phyloP scores from a whole-genome alignment of 495 filamentous ascomycete species.

The Hypoxylon rickii region DNA sequence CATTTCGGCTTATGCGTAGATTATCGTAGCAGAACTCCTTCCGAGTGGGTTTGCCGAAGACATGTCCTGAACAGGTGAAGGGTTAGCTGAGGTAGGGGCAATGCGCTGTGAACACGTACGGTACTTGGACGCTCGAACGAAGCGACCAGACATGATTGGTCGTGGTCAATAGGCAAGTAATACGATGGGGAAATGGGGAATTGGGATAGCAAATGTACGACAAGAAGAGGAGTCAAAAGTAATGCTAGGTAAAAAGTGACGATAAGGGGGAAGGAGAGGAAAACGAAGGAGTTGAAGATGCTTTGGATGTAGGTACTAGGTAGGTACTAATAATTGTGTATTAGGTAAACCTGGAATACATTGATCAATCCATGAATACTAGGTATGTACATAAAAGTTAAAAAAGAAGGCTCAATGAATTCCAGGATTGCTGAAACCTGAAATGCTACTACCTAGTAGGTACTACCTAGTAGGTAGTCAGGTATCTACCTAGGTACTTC shows the following conservation, averaged over 20 bases:
- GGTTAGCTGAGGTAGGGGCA: conserved; percentile 32
- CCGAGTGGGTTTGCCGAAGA: conserved; percentile 91
- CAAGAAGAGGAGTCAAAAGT: neutral
- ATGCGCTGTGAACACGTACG: conserved; percentile 65
- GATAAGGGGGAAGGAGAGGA: conserved; percentile 19
- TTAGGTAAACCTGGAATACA: neutral
- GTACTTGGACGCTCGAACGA: conserved; percentile 98
- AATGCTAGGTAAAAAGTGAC: conserved; percentile 7
- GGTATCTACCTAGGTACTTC: too few species aligned
- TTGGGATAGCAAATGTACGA: conserved; percentile 1
- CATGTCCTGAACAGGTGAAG: conserved; percentile 71
- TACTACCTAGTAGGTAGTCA: too few species aligned
- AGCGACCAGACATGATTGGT: conserved; percentile 84
- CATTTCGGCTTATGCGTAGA: conserved; percentile 90
- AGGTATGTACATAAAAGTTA: too few species aligned
- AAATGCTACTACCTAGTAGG: too few species aligned
- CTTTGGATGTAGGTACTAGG: conserved; percentile 9
- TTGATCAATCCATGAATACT: too few species aligned
- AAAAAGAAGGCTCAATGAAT: too few species aligned
- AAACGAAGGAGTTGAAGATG: conserved; percentile 14
- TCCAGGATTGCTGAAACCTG: too few species aligned
- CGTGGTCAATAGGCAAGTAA: conserved; percentile 6
- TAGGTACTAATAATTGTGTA: neutral
- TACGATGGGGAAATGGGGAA: conserved; percentile 5
- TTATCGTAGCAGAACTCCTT: conserved; percentile 98